These are phyloP conservation scores for Candida boleticola DNA, from an alignment of 805 yeast genomes.

Conservation along the genomic window DNA sequence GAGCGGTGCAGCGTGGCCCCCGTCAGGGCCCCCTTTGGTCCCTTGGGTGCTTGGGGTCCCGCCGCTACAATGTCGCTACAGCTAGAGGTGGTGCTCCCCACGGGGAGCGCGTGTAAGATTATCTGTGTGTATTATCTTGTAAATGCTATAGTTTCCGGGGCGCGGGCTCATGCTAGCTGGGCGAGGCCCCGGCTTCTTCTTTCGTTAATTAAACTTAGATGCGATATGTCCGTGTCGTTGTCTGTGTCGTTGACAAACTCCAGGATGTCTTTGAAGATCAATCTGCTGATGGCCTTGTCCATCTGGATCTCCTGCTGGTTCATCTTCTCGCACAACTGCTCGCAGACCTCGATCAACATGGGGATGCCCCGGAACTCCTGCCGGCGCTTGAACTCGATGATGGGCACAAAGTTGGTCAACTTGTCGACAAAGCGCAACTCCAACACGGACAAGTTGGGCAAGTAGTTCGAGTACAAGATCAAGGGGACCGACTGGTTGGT, in stretches of 20 bases:
- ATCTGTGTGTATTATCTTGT: too few species aligned
- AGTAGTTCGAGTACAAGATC: constrained; percentile 43
- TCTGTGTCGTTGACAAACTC: constrained; percentile 54
- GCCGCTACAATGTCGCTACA: too few species aligned
- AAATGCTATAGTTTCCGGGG: too few species aligned
- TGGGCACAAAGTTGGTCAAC: constrained; percentile 57
- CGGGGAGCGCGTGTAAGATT: too few species aligned
- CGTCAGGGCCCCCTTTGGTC: too few species aligned
- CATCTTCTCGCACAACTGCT: constrained; percentile 57
- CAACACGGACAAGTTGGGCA: constrained; percentile 64
- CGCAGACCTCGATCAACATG: constrained; percentile 78
- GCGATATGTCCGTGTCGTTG: constrained; percentile 39
- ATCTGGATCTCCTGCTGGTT: constrained; percentile 57
- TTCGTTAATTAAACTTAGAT: constrained; percentile 7
- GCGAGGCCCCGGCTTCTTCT: too few species aligned
- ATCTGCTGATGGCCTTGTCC: constrained; percentile 54
- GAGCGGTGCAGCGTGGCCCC: too few species aligned
- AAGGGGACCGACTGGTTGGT: constrained; percentile 60
- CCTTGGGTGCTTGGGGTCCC: too few species aligned
- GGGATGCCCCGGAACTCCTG: constrained; percentile 45
- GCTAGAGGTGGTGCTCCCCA: too few species aligned
- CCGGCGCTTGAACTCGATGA: constrained; percentile 64
- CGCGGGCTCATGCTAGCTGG: too few species aligned
- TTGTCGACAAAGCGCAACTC: constrained; percentile 67
- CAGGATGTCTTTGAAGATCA: constrained; percentile 60